Percentiles rank a stretch among this genome's conserved stretches.
phyloP scores from a whole-genome alignment of 371 early-diverging fungal species.

The Nosema muscidifuracis region DNA sequence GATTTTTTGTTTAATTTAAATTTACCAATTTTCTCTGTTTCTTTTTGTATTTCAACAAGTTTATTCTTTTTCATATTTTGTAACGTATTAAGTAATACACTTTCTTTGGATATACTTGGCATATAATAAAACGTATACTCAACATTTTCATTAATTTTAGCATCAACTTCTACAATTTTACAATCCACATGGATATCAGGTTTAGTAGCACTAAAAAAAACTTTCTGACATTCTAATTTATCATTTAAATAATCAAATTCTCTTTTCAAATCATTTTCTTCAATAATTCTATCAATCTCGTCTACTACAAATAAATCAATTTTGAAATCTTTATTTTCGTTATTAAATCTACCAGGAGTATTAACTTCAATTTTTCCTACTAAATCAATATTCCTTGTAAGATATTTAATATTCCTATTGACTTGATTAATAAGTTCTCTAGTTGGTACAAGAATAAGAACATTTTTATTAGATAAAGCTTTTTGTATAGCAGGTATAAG shows the following conservation, averaged over 20 bases:
- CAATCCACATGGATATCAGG: conserved; percentile 47
- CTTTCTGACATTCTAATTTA: conserved; percentile 49
- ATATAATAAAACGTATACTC: conserved; percentile 52
- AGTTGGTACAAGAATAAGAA: conserved; percentile 63
- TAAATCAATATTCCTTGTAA: conserved; percentile 39
- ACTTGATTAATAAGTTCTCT: conserved; percentile 59
- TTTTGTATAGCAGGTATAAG: conserved; percentile 80
- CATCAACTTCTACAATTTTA: conserved; percentile 47
- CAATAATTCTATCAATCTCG: conserved; percentile 63
- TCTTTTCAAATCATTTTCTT: conserved; percentile 50
- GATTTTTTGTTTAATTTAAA: too few relatives aligned
- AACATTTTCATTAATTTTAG: conserved; percentile 44
- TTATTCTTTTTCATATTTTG: conserved; percentile 23
- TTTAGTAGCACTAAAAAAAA: conserved; percentile 61
- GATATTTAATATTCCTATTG: conserved; percentile 24
- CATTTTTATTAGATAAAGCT: conserved; percentile 71
- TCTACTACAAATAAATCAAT: conserved; percentile 60
- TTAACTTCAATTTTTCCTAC: conserved; percentile 31
- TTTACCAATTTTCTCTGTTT: too few relatives aligned
- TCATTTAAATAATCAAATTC: conserved; percentile 51
- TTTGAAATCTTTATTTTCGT: neutral
- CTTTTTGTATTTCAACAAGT: too few relatives aligned
- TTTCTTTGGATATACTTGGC: conserved; percentile 44
- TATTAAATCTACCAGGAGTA: conserved; percentile 22
- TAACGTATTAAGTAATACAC: conserved; percentile 35